These are phyloP conservation scores for Oryza rufipogon DNA, from an alignment of 176 grass and related monocot species.

Conservation along the genomic window DNA sequence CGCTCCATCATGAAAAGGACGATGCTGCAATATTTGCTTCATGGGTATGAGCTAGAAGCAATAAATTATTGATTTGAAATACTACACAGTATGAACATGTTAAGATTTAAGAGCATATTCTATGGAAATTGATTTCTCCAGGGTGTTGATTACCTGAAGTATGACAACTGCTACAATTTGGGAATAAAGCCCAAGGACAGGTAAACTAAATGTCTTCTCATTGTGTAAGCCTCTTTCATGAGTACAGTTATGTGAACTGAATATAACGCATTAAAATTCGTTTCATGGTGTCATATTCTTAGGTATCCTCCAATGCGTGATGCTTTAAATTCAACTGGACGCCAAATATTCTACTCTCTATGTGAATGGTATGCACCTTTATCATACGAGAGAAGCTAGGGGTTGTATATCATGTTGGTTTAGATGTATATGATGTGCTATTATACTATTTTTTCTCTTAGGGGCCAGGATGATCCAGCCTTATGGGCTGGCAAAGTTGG, in stretches of 20 bases:
- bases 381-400: neutral
- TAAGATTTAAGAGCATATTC: conserved; percentile 4
- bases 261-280: conserved; percentile 1
- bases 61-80: neutral
- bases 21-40: conserved; percentile 88
- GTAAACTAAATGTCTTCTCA: conserved; percentile 39
- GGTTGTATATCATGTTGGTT: conserved; percentile 7
- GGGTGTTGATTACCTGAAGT: conserved; percentile 93
- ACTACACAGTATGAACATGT: neutral
- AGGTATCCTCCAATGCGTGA: conserved; percentile 98
- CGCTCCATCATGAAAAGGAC: conserved; percentile 70
- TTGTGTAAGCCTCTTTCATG: neutral
- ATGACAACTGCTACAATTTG: conserved; percentile 94
- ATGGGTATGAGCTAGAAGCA: conserved; percentile 68
- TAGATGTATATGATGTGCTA: conserved; percentile 24
- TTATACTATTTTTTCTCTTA: conserved; percentile 44
- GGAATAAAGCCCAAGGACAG: conserved; percentile 81
- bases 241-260: conserved; percentile 11
- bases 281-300: conserved; percentile 33
- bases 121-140: conserved; percentile 26
- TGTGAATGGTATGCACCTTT: conserved; percentile 78
- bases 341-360: conserved; percentile 84
- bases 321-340: conserved; percentile 92
- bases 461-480: conserved; percentile 90
- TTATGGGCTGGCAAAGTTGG: conserved; percentile 93